A percentile compares a stretch with the other conserved stretches of the same genome.
Evolutionary conservation across 2,329 filamentous ascomycete species (phyloP).

Genomic region (Lizonia empirigonia): DNA sequence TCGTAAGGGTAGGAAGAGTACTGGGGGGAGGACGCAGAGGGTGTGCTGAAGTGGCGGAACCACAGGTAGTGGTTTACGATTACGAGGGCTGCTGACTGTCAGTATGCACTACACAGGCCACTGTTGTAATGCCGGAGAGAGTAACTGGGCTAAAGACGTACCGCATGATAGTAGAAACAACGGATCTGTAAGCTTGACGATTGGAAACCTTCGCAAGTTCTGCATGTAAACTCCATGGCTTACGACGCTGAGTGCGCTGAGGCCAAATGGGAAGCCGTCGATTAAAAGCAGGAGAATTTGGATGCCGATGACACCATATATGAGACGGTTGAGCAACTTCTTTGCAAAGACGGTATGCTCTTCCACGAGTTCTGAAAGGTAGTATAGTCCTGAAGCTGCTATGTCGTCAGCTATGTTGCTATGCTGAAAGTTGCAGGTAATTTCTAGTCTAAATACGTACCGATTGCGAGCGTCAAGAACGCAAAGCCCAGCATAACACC

Average conservation of each 20-base stretch:
- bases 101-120: background rate
- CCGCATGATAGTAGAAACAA: constrained; percentile 83
- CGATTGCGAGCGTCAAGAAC: constrained; percentile 93
- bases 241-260: constrained; percentile 75
- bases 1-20: constrained; percentile 63
- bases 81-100: constrained; percentile 67
- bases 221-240: constrained; percentile 87
- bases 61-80: constrained; percentile 91
- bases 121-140: background rate
- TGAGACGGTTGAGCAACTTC: constrained; percentile 80
- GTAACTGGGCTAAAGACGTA: too few relatives aligned
- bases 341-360: constrained; percentile 95
- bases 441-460: too few relatives aligned
- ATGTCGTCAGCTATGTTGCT: constrained; percentile 1
- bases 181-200: constrained; percentile 86
- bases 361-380: constrained; percentile 96
- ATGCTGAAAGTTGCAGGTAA: too few relatives aligned
- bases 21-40: constrained; percentile 54
- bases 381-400: constrained; percentile 93
- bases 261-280: constrained; percentile 81
- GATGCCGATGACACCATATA: constrained; percentile 77
- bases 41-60: constrained; percentile 87
- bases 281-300: constrained; percentile 77
- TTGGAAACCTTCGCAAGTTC: constrained; percentile 76
- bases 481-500: constrained; percentile 88